Evolutionary conservation across 2,329 filamentous ascomycete genomes (phyloP), one percentile per base, ranked within the genome.

Genomic region (Xylariomycetidae sp.): DNA sequence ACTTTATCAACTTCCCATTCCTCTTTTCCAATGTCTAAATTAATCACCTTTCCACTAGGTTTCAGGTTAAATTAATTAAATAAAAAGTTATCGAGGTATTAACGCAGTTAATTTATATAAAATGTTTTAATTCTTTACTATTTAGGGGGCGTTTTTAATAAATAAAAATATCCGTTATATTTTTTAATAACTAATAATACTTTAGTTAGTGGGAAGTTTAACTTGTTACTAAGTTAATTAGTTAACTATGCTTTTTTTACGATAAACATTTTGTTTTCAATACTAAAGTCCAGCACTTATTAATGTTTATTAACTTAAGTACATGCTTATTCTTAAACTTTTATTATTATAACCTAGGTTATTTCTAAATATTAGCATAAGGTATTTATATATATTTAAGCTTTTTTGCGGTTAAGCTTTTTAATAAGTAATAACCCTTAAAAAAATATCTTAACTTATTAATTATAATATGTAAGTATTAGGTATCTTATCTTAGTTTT

Each of bases 391-490:
- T n/a, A n/a, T 17, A 5, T 33, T 27, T 25, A 33, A 10, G 29
- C 19, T 31, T 20, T 31, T 31, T 6, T 22, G 5, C 15, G 5
- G 13, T 22, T 15, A 24, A 18, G 10, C 25, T 13, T 10, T 22
- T 34, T 34, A 24, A 6, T 18, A 6, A 8, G 13, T 13, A 16
- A 33, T 6, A 9, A 12, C n/a, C 27, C 8, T 16, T 18, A 18
- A 18, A 8, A 19, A n/a, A 6, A 6, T 34, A 16, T 33, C 23
- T 29, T 6, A 5, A 15, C 13, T 10, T 28, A 15, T 28, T 34
- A 34, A 24, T 34, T 22, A 29, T 28, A 34, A 28, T 14, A 28
- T 18, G 23, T 6, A 20, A 13, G 8, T 28, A 29, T 34, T 20
- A 28, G 16, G 13, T 4, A 29, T 14, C 18, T 16, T 34, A 28